Evolutionary conservation across 129 eudicot species (phyloP), one percentile per base, ranked within the genome.

Genomic region (Escallonia rubra): DNA sequence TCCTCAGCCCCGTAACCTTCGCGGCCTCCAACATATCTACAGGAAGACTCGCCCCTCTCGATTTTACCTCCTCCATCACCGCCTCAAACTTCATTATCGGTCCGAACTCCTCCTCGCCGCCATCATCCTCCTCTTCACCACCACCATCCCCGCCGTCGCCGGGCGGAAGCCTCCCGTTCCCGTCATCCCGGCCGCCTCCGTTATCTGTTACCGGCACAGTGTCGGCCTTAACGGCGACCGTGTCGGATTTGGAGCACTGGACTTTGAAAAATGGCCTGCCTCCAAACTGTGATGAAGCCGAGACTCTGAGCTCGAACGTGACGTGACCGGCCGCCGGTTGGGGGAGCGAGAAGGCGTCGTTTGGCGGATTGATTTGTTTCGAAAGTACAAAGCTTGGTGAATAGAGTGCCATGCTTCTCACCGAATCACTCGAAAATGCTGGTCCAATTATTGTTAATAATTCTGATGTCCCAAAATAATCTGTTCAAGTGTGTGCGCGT

Each of bases 21-120:
- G 98, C 98, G 66, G 95, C 98, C 60, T 89, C 88, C 0, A 93
- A 16, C 90, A 92, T 83, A 88, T 92, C 98, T 15, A 46, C 39
- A 23, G 98, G 98, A 52, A 92, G 78, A 75, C 48, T 75, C 42
- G 82, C 87, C 59, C 95, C 96, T 48, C 76, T 67, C 63, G 43
- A 74, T 72, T 89, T 91, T n/a, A 88, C 87, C 70, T 86, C 92
- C 54, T 60, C 79, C 56, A 93, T 53, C 65, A 89, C 95, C 45
- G 89, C 98, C 11, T 86, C 95, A 77, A 79, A 86, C 70, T 49
- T 82, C 87, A 93, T 61, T 41, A 89, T 65, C 49, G 87, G 95
- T 41, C 98, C 98, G 66, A 89, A 89, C 68, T 92, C 98, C 71
- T 82, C 71, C 68, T 89, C 91, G 4, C 80, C 98, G 4, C 63